A percentile compares a stretch with the other conserved stretches of the same genome.
These are phyloP conservation scores for Penicillium fuscoglaucum DNA, from an alignment of 2,329 filamentous ascomycete species.

Conservation along the genomic window DNA sequence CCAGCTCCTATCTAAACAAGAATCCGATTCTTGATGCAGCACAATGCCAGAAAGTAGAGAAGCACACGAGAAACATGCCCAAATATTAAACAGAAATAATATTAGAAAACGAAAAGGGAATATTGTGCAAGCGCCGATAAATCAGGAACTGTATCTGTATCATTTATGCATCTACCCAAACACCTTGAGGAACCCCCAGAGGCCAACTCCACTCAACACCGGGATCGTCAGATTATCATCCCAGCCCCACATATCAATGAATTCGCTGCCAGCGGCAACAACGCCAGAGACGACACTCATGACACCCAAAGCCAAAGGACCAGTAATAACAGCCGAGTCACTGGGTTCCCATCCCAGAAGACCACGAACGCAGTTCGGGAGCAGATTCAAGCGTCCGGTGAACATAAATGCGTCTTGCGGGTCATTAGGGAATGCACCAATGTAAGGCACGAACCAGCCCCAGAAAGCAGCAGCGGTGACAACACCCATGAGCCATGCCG, in stretches of 20 bases:
- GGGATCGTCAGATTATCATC: conserved; percentile 98
- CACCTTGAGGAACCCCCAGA: conserved; percentile 87
- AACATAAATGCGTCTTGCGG: conserved; percentile 76
- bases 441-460: conserved; percentile 74
- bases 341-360: conserved; percentile 60
- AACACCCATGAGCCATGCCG: conserved; percentile 81
- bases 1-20: conserved; percentile 11
- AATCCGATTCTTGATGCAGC: conserved; percentile 17
- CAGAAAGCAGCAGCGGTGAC: conserved; percentile 82
- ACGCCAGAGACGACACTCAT: conserved; percentile 89
- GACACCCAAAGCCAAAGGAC: conserved; percentile 70
- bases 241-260: conserved; percentile 87
- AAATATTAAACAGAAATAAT: conserved; percentile 13
- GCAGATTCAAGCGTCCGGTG: conserved; percentile 65
- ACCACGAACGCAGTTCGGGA: conserved; percentile 62
- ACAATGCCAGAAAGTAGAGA: conserved; percentile 13
- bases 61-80: conserved; percentile 3
- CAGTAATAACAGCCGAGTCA: conserved; percentile 59
- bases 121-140: conserved; percentile 4
- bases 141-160: not conserved
- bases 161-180: conserved; percentile 57
- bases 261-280: conserved; percentile 83
- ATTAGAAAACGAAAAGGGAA: not conserved
- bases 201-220: conserved; percentile 79
- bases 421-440: conserved; percentile 68